Conservation (phyloP, 139 green algal genomes). For the Chlorella sp. region DNA sequence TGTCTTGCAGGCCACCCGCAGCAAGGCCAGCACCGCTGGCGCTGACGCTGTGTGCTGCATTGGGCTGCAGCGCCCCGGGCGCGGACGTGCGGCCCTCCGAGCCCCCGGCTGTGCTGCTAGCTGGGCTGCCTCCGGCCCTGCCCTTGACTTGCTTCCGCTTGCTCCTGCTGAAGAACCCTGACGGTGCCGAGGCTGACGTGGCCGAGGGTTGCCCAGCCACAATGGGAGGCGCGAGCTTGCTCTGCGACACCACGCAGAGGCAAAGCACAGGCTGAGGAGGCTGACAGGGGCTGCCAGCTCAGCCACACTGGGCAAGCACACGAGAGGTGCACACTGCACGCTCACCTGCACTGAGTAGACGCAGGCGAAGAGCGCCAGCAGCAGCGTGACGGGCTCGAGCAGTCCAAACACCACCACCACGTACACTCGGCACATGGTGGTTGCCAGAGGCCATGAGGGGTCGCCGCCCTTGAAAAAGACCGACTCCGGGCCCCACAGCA, state of each 20-base stretch:
- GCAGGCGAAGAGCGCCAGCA: conserved; percentile 43
- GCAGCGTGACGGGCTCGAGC: conserved; percentile 39
- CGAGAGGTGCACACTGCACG: too few species aligned
- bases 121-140: too few species aligned
- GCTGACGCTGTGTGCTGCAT: neutral
- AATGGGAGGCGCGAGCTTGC: neutral
- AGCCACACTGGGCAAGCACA: too few species aligned
- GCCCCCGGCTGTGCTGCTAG: neutral
- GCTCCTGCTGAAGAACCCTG: too few species aligned
- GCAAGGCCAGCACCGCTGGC: neutral
- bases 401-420: conserved; percentile 38
- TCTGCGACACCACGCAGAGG: neutral
- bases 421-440: conserved; percentile 33
- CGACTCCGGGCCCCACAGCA: conserved; percentile 28
- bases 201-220: too few species aligned
- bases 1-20: neutral
- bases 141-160: too few species aligned
- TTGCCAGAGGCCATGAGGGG: conserved; percentile 3
- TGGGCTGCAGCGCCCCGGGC: neutral
- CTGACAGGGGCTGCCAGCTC: too few species aligned
- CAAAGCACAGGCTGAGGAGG: too few species aligned
- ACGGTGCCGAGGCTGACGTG: too few species aligned
- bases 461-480: conserved; percentile 15
- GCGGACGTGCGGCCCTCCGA: neutral
- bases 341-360: conserved; percentile 40